Conservation (phyloP, 2,329 filamentous ascomycete species). For the Tolypocladium tundrense region DNA sequence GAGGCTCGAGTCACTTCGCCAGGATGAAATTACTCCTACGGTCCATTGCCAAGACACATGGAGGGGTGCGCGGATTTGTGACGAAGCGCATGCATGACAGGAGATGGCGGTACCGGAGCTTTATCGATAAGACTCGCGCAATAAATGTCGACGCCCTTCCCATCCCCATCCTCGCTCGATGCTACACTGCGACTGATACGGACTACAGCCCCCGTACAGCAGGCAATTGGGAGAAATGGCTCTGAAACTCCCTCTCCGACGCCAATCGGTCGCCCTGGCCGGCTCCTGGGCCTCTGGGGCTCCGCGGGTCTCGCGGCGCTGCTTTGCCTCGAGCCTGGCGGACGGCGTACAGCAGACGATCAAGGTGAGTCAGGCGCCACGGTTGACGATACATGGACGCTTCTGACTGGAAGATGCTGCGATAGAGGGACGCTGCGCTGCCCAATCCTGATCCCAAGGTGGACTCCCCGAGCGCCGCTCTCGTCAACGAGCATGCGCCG, state of each 20-base stretch:
- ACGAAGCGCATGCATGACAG: too few species aligned
- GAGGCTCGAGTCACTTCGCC: not conserved
- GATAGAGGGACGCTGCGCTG: constrained; percentile 21
- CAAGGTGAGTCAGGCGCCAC: constrained; percentile 14
- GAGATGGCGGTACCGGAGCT: constrained; percentile 6
- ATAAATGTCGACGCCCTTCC: not conserved
- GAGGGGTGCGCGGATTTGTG: too few species aligned
- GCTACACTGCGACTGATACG: not conserved
- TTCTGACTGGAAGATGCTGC: not conserved
- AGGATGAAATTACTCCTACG: too few species aligned
- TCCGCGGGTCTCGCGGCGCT: constrained; percentile 17
- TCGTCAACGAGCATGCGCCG: constrained; percentile 65
- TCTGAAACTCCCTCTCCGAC: constrained; percentile 26
- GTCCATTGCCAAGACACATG: too few species aligned
- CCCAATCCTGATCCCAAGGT: constrained; percentile 63
- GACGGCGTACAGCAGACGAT: constrained; percentile 22
- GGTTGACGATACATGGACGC: not conserved
- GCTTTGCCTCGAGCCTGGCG: constrained; percentile 24
- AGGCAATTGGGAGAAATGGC: constrained; percentile 21
- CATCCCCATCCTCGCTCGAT: not conserved
- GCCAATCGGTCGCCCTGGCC: constrained; percentile 23
- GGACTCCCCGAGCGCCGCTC: constrained; percentile 63
- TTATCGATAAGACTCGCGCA: constrained; percentile 6
- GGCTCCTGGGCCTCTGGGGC: constrained; percentile 10
- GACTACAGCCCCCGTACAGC: not conserved